Base-by-base conservation (phyloP, 805 yeast genomes). In the Ogataea allantospora region DNA sequence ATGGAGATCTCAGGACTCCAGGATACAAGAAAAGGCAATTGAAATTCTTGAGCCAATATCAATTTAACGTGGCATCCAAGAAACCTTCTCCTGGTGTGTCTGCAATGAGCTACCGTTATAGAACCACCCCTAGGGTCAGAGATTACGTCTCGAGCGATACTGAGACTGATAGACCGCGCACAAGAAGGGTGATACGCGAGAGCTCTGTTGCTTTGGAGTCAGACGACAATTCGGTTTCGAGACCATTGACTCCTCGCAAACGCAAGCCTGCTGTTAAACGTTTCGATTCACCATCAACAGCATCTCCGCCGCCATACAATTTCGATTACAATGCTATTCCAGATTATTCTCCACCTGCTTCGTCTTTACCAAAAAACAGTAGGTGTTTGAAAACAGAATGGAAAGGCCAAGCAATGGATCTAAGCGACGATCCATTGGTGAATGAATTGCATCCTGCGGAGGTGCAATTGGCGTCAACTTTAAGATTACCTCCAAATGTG, bases 361-460 rank as follows among this genome's bases (percentile, higher is more conserved):
- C 68, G 2, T 70, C 83, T 1, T 67, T 89, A 45, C 95, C 95
- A 51, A 77, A 68, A 47, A 80, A 78, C 53, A 66, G 73, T 40
- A 80, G 83, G 65, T 79, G 87, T 48, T 70, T 89, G 51, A 83
- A 83, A 57, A 85, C 95, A 23, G 98, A 91, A 61, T 91, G 99
- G 99, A 91, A 89, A 66, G 99, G 98, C 8, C 95, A 88, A 53
- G 95, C 97, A 24, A 88, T 91, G 96, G 95, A 86, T 60, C 72
- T 91, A 40, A 70, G 82, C 12, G 54, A 63, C 21, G 98, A 93
- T 62, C 95, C 96, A 14, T 73, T 86, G 49, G 62, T 74, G 34
- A 65, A 66, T 31, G 73, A 80, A 51, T 71, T 93, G 48, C 97
- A 91, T 62, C 97, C 97, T 0, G 96, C 96, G 4, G 99, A 91